Conservation (phyloP, 78 protist species). For the Dictyostelium citrinum region DNA sequence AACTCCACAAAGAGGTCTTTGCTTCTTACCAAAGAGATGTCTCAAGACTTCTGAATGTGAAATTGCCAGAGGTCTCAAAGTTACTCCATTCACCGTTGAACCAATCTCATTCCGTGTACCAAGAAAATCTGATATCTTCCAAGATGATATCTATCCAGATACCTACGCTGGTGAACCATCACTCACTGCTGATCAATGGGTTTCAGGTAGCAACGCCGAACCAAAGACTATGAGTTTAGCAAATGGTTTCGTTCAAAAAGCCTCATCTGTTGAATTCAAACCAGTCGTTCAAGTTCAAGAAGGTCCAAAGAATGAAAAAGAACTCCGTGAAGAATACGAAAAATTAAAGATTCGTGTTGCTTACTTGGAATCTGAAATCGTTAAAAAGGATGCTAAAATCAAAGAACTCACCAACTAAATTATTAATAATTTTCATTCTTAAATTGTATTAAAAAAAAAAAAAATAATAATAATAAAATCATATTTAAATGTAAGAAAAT, state of each 20-base stretch:
- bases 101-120: constrained; percentile 94
- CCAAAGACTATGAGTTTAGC: constrained; percentile 85
- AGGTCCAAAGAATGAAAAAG: constrained; percentile 79
- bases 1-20: constrained; percentile 92
- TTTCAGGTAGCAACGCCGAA: constrained; percentile 84
- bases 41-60: constrained; percentile 87
- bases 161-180: constrained; percentile 88
- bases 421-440: not conserved
- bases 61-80: constrained; percentile 91
- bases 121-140: constrained; percentile 94
- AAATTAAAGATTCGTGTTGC: constrained; percentile 75
- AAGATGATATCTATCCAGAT: constrained; percentile 95
- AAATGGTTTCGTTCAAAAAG: constrained; percentile 84
- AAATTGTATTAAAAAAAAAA: not conserved
- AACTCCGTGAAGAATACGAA: constrained; percentile 71
- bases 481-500: not conserved
- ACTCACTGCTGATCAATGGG: constrained; percentile 91
- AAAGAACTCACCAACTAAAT: constrained; percentile 26
- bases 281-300: constrained; percentile 59
- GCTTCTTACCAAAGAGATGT: constrained; percentile 93
- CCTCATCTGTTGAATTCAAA: constrained; percentile 28
- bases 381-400: constrained; percentile 80
- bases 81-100: constrained; percentile 83
- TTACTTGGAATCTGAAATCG: constrained; percentile 80
- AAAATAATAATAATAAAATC: not conserved